phyloP scores from a whole-genome alignment of 2,329 filamentous ascomycete species.

The Hypoxylon sp. region DNA sequence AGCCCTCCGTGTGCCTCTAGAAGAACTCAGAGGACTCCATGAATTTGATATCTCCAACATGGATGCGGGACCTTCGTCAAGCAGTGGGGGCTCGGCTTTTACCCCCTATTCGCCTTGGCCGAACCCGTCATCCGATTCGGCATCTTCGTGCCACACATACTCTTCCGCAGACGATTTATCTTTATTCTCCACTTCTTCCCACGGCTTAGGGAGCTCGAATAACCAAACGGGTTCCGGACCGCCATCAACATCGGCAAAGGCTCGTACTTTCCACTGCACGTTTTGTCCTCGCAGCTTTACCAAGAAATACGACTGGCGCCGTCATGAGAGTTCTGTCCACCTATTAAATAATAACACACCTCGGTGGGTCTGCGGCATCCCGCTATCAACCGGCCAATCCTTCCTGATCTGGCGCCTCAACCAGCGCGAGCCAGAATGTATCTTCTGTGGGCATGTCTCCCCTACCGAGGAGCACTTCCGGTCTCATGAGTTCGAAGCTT shows the following conservation, averaged over 20 bases:
- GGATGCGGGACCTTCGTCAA: background rate
- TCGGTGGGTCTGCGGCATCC: slow-evolving; percentile 65
- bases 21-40: background rate
- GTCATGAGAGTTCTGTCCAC: slow-evolving; percentile 59
- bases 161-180: slow-evolving; percentile 16
- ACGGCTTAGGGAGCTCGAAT: background rate
- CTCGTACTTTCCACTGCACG: slow-evolving; percentile 55
- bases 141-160: slow-evolving; percentile 14
- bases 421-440: slow-evolving; percentile 59
- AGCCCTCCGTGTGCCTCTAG: slow-evolving; percentile 49
- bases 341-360: background rate
- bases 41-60: background rate
- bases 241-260: background rate
- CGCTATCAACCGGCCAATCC: slow-evolving; percentile 55
- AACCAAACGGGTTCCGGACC: background rate
- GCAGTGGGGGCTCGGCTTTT: slow-evolving; percentile 15
- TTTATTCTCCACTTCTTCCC: slow-evolving; percentile 27
- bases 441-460: slow-evolving; percentile 56
- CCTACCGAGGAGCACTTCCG: slow-evolving; percentile 51
- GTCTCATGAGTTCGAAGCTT: slow-evolving; percentile 62
- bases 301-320: slow-evolving; percentile 58
- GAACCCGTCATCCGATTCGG: slow-evolving; percentile 21
- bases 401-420: slow-evolving; percentile 65
- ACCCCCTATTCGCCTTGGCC: slow-evolving; percentile 4
- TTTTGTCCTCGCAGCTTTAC: slow-evolving; percentile 58